Percentiles rank a stretch among this genome's conserved stretches.
These are phyloP conservation scores for Rhodamnia rubescens DNA, from an alignment of 345 rosid species.

Conservation along the genomic window DNA sequence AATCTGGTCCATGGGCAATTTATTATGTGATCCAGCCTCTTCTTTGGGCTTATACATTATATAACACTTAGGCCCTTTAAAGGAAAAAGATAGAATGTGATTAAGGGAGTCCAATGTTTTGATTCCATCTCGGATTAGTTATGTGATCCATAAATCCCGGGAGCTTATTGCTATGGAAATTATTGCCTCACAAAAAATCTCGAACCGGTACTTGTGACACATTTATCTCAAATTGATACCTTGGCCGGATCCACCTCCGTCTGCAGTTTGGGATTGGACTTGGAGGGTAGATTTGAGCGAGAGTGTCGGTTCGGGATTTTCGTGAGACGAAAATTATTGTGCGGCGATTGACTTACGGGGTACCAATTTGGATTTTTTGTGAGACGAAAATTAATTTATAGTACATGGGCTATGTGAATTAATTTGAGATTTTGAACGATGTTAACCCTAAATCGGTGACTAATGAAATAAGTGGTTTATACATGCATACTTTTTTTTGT, in stretches of 20 bases:
- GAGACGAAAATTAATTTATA: neutral
- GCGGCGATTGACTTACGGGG: neutral
- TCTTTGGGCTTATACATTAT: neutral
- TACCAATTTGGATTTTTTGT: no score
- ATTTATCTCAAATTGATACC: neutral
- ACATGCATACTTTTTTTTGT: neutral
- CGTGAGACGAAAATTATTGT: neutral
- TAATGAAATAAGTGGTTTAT: neutral
- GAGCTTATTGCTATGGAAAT: neutral
- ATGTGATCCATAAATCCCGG: neutral
- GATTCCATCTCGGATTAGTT: neutral
- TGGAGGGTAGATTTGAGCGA: neutral
- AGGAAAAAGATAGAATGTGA: neutral
- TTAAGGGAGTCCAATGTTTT: neutral
- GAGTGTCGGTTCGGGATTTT: rapidly evolving
- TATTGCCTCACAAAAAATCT: neutral
- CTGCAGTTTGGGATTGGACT: neutral
- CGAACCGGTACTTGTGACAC: neutral
- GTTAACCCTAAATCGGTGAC: neutral
- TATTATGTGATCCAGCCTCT: neutral
- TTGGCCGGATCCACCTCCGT: neutral
- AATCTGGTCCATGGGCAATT: neutral
- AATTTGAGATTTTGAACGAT: neutral
- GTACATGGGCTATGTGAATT: neutral
- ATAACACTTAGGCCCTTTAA: neutral